Percentiles rank a stretch among this genome's conserved stretches.
Conservation (phyloP, 1,139 yeast species). For the Barnettozyma hawaiiensis region DNA sequence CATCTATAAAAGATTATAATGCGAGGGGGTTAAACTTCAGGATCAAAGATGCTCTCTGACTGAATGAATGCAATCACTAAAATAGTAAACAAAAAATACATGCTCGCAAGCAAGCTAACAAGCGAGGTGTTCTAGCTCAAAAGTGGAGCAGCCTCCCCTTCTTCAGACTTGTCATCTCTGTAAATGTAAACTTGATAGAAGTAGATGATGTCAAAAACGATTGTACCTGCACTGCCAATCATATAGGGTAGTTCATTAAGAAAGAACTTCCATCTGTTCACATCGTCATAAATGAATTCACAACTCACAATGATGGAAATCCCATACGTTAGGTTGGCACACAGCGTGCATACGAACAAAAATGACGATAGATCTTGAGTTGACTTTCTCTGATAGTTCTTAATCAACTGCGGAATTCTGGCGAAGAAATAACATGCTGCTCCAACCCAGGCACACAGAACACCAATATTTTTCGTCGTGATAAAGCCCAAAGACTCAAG, state of each 20-base stretch:
- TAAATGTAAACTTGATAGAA: slow-evolving; percentile 53
- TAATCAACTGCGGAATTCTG: slow-evolving; percentile 77
- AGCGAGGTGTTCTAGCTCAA: background rate
- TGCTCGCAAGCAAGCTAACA: background rate
- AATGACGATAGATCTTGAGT: slow-evolving; percentile 82
- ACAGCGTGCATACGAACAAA: slow-evolving; percentile 69
- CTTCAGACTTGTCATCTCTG: slow-evolving; percentile 14
- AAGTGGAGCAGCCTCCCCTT: slow-evolving; percentile 16
- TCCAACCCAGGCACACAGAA: slow-evolving; percentile 73
- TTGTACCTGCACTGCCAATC: slow-evolving; percentile 82
- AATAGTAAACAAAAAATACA: too few species aligned
- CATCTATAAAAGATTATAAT: too few species aligned
- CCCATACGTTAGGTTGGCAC: slow-evolving; percentile 80
- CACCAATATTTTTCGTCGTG: slow-evolving; percentile 36
- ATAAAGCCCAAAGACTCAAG: slow-evolving; percentile 14
- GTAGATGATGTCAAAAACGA: slow-evolving; percentile 68
- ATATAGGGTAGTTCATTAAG: slow-evolving; percentile 74
- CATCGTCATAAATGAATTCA: slow-evolving; percentile 27
- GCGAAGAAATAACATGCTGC: slow-evolving; percentile 71
- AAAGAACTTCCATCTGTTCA: slow-evolving; percentile 44
- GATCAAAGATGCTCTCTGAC: background rate
- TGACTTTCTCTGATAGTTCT: slow-evolving; percentile 69
- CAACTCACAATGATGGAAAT: slow-evolving; percentile 57
- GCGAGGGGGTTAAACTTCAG: background rate
- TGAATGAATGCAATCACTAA: background rate